Evolutionary conservation across 768 basidiomycete species (phyloP), one percentile per base, ranked within the genome.

Genomic region (Pleurotus platypus): DNA sequence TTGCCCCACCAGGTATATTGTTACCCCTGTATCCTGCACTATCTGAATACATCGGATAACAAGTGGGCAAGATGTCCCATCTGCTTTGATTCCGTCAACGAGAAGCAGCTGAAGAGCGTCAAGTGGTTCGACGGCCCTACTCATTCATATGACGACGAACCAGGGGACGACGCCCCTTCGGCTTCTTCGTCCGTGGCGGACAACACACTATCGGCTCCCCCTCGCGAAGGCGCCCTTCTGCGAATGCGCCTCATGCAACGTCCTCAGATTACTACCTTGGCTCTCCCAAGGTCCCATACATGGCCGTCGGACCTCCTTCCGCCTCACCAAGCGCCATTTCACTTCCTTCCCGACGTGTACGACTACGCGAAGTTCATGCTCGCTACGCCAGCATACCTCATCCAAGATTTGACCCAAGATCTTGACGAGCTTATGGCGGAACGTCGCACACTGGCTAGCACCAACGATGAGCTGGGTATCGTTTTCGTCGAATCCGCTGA

Each of bases 61-160:
- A 94, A 94, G 71, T 94, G 91, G 85, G 89, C 87, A 27, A 87
- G 89, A 56, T 98, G 97, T 68, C 97, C 97, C 2, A 94, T 99
- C 49, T 99, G 97, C 70, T 92, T 89, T 65, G 97, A 98, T 75
- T 90, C 94, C 11, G 81, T 99, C 46, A 87, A 89, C 70, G 90
- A 90, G 70, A 83, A 82, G 59, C 92, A 95, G 69, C 85, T 98
- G 61, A 98, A 97, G 78, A 83, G 81, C 56, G 95, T 98, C 68
- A 92, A 90, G 66, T 98, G 93, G 89, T 86, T 85, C 62, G 87
- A 91, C 59, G 82, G 80, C 18, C 75, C 75, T 2, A 42, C 64
- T 20, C 67, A 66, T 5, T 40, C 26, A 5, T 45, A 60, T 2
- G 71, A 74, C 8, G 69, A 75, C 8, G 72, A 75, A 43, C 18